Percentiles rank a stretch among this genome's conserved stretches.
Evolutionary conservation across 2,329 filamentous ascomycete species (phyloP).

Genomic region (Trichocomaceae sp.): DNA sequence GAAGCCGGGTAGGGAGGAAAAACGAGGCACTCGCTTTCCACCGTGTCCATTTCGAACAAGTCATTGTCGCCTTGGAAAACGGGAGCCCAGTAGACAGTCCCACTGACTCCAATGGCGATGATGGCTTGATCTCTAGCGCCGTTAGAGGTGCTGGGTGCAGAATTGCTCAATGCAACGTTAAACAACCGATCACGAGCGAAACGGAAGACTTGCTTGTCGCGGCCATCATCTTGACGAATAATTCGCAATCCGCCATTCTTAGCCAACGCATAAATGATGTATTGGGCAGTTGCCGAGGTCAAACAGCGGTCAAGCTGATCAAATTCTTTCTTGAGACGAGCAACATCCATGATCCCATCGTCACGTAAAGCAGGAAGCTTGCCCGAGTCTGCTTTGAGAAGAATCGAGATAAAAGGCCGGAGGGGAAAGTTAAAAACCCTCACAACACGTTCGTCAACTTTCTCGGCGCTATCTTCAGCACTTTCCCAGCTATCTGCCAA

Average conservation of each 20-base stretch:
- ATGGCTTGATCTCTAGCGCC: constrained; percentile 65
- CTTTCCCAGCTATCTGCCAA: constrained; percentile 89
- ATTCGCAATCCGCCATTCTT: constrained; percentile 90
- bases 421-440: constrained; percentile 93
- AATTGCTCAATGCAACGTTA: constrained; percentile 77
- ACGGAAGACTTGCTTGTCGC: constrained; percentile 85
- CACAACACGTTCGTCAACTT: constrained; percentile 59
- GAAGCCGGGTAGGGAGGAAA: constrained; percentile 79
- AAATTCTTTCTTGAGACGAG: constrained; percentile 92
- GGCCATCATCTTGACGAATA: constrained; percentile 88
- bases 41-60: constrained; percentile 66
- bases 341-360: constrained; percentile 83
- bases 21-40: constrained; percentile 80
- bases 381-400: constrained; percentile 45
- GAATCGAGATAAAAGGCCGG: constrained; percentile 90
- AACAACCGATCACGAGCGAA: constrained; percentile 90
- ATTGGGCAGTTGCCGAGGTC: constrained; percentile 79
- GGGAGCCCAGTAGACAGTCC: constrained; percentile 92
- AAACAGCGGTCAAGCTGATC: constrained; percentile 94
- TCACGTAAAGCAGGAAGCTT: constrained; percentile 61
- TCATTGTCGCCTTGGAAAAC: constrained; percentile 72
- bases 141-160: constrained; percentile 47
- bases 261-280: constrained; percentile 89
- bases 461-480: constrained; percentile 63
- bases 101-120: constrained; percentile 87